Percentiles rank a stretch among this genome's conserved stretches.
These are phyloP conservation scores for Tarenaya hassleriana DNA, from an alignment of 345 rosid genomes.

Conservation along the genomic window DNA sequence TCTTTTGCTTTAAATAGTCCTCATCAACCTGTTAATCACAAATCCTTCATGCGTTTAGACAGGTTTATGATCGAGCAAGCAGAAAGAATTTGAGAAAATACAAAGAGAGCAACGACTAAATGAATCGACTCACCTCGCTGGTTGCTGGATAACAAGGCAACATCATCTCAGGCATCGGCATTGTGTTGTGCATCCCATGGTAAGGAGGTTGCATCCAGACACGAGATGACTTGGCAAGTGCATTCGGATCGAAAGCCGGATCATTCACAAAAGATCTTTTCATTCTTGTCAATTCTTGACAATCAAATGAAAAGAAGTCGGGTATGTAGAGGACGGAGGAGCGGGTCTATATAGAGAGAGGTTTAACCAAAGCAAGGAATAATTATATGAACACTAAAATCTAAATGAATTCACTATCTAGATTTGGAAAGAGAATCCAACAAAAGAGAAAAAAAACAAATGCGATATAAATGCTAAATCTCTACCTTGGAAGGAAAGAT, in stretches of 20 bases:
- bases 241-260: not conserved
- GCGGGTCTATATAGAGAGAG: constrained; percentile 1
- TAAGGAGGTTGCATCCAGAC: constrained; percentile 11
- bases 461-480: too few relatives aligned
- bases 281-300: constrained; percentile 5
- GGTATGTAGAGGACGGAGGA: constrained; percentile 2
- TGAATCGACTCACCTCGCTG: not conserved
- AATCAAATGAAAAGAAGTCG: not conserved
- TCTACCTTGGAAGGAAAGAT: not conserved
- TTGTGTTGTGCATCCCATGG: not conserved
- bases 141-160: not conserved
- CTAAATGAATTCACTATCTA: too few relatives aligned
- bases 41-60: not conserved
- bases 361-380: constrained; percentile 6
- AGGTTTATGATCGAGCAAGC: not conserved
- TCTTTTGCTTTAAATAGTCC: not conserved
- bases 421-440: constrained; percentile 15
- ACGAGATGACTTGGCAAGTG: constrained; percentile 4
- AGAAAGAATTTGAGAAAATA: constrained; percentile 1
- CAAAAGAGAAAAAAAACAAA: not conserved
- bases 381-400: constrained; percentile 9
- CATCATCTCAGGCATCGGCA: not conserved
- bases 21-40: constrained; percentile 11
- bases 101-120: not conserved
- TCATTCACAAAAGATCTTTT: not conserved